Evolutionary conservation across 805 yeast genomes (phyloP), one percentile per base, ranked within the genome.

Genomic region (Wickerhamiella kurtzmanii): DNA sequence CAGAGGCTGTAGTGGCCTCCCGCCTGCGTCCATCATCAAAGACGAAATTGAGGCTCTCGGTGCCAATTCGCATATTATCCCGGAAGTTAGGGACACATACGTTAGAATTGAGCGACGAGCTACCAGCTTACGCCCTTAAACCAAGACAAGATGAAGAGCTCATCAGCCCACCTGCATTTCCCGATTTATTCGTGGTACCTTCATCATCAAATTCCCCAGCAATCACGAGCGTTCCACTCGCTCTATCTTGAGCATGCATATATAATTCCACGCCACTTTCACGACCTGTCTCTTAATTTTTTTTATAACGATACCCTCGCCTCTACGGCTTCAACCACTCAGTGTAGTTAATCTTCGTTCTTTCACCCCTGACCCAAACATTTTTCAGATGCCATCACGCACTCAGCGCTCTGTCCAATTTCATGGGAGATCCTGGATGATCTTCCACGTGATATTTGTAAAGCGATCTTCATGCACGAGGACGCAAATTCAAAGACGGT

Each of bases 61-160:
- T 44, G 2, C 56, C 56, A 1, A 36, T 53, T 11, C 50, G 47
- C 39, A 40, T 35, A 41, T 47, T 40, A 35, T 13, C 20, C 22
- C 15, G 25, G 11, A 18, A 38, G 5, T 6, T 38, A 4, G 22
- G 22, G 8, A 8, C 8, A 6, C n/a, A 15, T 20, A 18, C 22
- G n/a, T 9, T 18, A 9, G 18, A 15, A 16, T 16, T 16, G 15
- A 18, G 6, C 19, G 51, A 48, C 13, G 45, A 19, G 35, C 43
- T 48, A 4, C 53, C 53, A 5, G 19, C n/a, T 2, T 50, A 50
- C 22, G 25, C 21, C 5, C 36, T 20, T 13, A 22, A 43, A 17
- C 50, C 53, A 9, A 19, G 39, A 6, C 11, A 22, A 22, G 50
- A 42, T 9, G 53, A 50, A 35, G 41, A 38, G 41, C 25, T 38